Evolutionary conservation across 1,284 basidiomycete species (phyloP), one percentile per base, ranked within the genome.

Genomic region (Neotropicomus parvogracilis): DNA sequence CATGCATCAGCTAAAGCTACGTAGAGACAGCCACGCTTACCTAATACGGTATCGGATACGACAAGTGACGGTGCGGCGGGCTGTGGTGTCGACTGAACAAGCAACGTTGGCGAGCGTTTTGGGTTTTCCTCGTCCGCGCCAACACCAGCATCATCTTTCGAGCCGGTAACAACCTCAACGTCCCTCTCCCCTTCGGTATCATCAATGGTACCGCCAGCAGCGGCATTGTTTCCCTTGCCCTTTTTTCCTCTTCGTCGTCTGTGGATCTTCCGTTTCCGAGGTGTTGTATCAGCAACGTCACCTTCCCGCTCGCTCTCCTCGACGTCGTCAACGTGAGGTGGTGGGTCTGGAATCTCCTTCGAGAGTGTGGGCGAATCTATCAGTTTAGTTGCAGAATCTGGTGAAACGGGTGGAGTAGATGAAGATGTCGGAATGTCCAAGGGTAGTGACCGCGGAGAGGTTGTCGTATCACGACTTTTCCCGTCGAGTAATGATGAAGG

Each of bases 21-120:
- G 46, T 28, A 24, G 21, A 43, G 36, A 41, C 4, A 21, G 31
- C 2, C 14, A 43, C 37, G 64, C 80, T 59, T 61, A 90, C 91
- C 91, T 38, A 93, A 78, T 40, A 93, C 73, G 1, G 75, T 79
- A 48, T 93, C 91, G 1, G 90, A 90, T 7, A 94, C 85, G 4
- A 81, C 63, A 36, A 85, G 63, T 0, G 79, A 79, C 12, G 75
- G 60, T 17, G 59, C 40, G 8, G 47, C 26, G 10, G 46, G 38
- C 11, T 54, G 54, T 10, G 48, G 53, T 12, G 52, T 47, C 28
- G 56, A 54, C 37, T 63, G 59, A n/a, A 67, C 47, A 11, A 69
- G 26, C 36, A 69, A 34, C 14, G 49, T 52, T 34, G 49, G 20
- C 9, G 54, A 52, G 38, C 39, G 42, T 19, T 46, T 49, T 21